Percentiles rank a stretch among this genome's conserved stretches.
phyloP scores from a whole-genome alignment of 768 basidiomycete species.

The Leccinum pellstonianum region DNA sequence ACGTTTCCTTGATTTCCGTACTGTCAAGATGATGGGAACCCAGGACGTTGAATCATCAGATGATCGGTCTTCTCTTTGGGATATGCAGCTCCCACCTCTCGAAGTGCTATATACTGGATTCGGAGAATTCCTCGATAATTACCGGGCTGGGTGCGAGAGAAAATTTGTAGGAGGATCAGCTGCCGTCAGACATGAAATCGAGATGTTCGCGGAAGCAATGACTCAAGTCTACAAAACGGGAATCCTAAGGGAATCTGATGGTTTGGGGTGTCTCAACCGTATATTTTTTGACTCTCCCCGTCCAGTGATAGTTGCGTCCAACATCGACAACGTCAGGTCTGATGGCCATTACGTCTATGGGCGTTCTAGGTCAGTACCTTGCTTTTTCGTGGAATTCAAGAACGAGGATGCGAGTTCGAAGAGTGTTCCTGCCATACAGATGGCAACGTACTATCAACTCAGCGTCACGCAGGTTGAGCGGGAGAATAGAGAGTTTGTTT shows the following conservation, averaged over 20 bases:
- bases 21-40: no score
- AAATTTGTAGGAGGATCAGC: neutral
- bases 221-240: neutral
- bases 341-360: neutral
- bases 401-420: neutral
- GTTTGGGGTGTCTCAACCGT: neutral
- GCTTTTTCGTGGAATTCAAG: neutral
- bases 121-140: neutral
- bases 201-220: neutral
- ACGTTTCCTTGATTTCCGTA: neutral
- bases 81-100: neutral
- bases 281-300: neutral
- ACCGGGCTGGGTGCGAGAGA: neutral
- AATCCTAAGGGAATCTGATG: neutral
- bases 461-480: no score
- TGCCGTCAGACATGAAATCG: neutral
- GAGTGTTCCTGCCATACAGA: neutral
- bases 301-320: neutral
- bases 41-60: no score
- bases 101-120: neutral
- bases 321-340: neutral
- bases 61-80: no score
- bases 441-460: neutral
- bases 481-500: neutral
- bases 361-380: neutral